Evolutionary conservation across 179 eudicot species (phyloP).

Genomic region (Vitellaria paradoxa): DNA sequence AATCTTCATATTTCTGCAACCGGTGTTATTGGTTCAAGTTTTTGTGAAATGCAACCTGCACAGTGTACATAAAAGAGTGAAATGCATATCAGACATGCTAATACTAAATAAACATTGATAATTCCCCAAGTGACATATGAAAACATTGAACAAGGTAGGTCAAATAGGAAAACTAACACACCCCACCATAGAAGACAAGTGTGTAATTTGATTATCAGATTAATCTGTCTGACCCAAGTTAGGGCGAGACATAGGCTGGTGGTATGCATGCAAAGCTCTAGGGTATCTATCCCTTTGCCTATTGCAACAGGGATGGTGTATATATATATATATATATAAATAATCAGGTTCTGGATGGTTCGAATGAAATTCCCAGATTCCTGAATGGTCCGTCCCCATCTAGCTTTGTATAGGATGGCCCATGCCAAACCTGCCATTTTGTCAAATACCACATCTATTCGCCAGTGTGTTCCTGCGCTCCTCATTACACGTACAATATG

Average conservation of each 20-base stretch:
- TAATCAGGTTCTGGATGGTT: no score
- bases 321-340: no score
- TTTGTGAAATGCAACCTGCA: slow-evolving; percentile 85
- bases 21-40: slow-evolving; percentile 44
- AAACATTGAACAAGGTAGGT: background rate
- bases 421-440: no score
- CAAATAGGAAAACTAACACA: background rate
- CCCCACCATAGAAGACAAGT: background rate
- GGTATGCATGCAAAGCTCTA: no score
- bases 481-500: background rate
- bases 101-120: background rate
- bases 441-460: no score
- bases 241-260: no score
- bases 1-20: background rate
- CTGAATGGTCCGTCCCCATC: no score
- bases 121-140: background rate
- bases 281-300: no score
- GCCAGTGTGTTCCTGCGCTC: background rate
- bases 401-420: no score
- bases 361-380: no score
- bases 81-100: no score
- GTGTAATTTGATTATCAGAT: background rate
- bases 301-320: no score
- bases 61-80: background rate
- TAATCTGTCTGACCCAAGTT: background rate